Percentiles rank a stretch among this genome's conserved stretches.
Evolutionary conservation across 768 basidiomycete species (phyloP).

Genomic region (Myochromella boudieri): DNA sequence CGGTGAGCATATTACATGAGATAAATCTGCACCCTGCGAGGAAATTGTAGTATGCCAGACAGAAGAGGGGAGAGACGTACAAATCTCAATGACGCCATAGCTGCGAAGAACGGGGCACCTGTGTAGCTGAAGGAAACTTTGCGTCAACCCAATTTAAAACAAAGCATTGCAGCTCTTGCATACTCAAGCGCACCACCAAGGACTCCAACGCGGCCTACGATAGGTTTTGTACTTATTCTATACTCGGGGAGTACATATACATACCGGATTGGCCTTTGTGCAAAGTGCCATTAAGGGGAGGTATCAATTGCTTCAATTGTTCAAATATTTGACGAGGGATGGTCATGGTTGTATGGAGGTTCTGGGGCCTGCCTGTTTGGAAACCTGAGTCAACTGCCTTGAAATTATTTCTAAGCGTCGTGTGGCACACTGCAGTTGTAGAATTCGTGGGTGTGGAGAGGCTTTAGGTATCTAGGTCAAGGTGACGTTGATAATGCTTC

Average conservation of each 20-base stretch:
- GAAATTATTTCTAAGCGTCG: too few relatives aligned
- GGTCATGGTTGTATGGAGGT: constrained; percentile 43
- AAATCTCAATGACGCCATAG: constrained; percentile 86
- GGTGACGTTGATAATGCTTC: too few relatives aligned
- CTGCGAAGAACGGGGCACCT: constrained; percentile 95
- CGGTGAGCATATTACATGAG: constrained; percentile 97
- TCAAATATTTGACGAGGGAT: constrained; percentile 60
- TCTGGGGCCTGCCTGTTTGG: not conserved
- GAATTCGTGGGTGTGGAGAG: too few relatives aligned
- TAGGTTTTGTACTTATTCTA: not conserved
- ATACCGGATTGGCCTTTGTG: constrained; percentile 95
- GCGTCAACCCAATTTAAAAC: too few relatives aligned
- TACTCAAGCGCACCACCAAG: constrained; percentile 94
- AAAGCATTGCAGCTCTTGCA: constrained; percentile 33
- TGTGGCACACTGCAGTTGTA: too few relatives aligned
- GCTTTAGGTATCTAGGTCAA: too few relatives aligned
- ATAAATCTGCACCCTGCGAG: constrained; percentile 85
- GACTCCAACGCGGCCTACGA: constrained; percentile 82
- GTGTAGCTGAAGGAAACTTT: constrained; percentile 65
- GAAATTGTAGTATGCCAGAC: not conserved
- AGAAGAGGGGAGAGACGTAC: constrained; percentile 39
- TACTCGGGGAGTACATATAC: constrained; percentile 15
- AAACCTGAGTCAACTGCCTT: too few relatives aligned
- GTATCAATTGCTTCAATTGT: constrained; percentile 81
- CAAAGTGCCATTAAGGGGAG: constrained; percentile 82